Percentiles rank a stretch among this genome's conserved stretches.
Evolutionary conservation across 2,329 filamentous ascomycete genomes (phyloP).

Genomic region (Alternaria rosae): DNA sequence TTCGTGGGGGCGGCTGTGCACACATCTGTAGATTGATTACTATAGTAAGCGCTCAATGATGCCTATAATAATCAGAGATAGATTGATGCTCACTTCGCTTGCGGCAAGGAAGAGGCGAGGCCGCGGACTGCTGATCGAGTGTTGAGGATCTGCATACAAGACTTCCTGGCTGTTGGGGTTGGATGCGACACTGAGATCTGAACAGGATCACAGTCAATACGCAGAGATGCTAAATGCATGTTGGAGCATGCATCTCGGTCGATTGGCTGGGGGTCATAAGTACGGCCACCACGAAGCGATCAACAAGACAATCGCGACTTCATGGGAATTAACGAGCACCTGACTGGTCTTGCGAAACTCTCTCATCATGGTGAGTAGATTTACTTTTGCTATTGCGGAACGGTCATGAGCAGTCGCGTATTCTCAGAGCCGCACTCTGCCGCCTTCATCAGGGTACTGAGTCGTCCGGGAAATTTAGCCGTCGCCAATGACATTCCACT

Average conservation of each 20-base stretch:
- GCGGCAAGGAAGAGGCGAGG: background rate
- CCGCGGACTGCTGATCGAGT: background rate
- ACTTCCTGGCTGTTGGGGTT: background rate
- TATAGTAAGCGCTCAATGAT: conserved; percentile 8
- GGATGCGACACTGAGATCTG: background rate
- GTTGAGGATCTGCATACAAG: background rate
- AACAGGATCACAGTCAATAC: background rate
- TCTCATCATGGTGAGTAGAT: background rate
- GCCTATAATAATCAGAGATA: conserved; percentile 5
- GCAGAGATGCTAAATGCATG: background rate
- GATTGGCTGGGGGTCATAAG: background rate
- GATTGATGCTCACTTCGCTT: conserved; percentile 3
- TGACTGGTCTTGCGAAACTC: background rate
- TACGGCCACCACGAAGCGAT: background rate
- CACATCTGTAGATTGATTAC: conserved; percentile 6
- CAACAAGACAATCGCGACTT: background rate
- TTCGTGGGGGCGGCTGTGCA: conserved; percentile 7
- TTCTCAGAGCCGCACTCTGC: background rate
- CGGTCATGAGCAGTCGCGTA: background rate
- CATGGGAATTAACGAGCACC: background rate
- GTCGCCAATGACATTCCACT: background rate
- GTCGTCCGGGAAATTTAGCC: background rate
- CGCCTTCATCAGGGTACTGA: background rate
- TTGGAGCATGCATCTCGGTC: background rate
- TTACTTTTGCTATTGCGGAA: background rate